Base-by-base conservation (phyloP, 768 basidiomycete genomes). In the Pleurotus cornucopiae region DNA sequence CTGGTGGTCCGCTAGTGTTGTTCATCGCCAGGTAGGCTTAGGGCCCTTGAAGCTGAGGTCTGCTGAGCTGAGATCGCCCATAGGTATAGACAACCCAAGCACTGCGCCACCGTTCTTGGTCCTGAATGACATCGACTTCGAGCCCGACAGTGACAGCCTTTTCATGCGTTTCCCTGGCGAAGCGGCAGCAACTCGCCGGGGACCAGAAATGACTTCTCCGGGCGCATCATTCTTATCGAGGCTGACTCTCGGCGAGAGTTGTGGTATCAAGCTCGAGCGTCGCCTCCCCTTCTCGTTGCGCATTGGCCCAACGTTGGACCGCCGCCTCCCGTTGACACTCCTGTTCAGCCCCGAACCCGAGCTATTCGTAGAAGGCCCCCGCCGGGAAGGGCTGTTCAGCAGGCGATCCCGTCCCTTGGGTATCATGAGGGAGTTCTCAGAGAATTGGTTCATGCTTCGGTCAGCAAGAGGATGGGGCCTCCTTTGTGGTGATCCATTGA, bases 231-330 rank as follows among this genome's bases (percentile, higher is more conserved):
- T 63, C 37, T 67, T 74, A 63, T 59, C 66, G 49, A 38, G 60
- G 5, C 65, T 63, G 21, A 80, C 79, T 34, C 68, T 72, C n/a
- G 78, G 75, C 13, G 82, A 79, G 48, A 83, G 77, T 59, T 83
- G 82, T n/a, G 86, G 86, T 58, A 93, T 89, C 75, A 91, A 70
- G 64, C 91, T 94, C 39, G 91, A 91, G 56, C 91, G 79, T 57
- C 91, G 76, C 57, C 89, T 75, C 12, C 72, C 71, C 67, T 88
- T 89, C 67, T 93, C 91, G 58, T 73, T 77, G 37, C 91, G 83
- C 67, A 85, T 64, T n/a, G 87, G 80, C 4, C 91, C 91, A 56
- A 91, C 80, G 62, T 85, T 86, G 20, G 91, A 93, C 39, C 86
- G 79, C 58, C 88, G 75, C 44, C 85, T 76, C 26, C 73, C 70